These are phyloP conservation scores for Solanum pennellii DNA, from an alignment of 257 asterid species.

Conservation along the genomic window DNA sequence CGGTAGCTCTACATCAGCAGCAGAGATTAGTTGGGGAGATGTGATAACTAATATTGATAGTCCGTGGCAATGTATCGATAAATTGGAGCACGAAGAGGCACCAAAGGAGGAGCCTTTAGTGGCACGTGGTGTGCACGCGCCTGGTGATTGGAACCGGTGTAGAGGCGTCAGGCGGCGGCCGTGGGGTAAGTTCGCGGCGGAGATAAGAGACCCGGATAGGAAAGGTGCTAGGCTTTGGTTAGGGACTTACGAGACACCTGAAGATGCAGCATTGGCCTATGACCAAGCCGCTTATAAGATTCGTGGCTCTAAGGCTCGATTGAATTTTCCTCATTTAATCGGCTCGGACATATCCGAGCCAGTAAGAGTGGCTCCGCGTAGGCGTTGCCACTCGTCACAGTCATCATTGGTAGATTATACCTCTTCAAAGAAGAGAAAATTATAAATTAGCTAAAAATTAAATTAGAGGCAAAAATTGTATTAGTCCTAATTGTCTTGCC, in stretches of 20 bases:
- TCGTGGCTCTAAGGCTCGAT: conserved; percentile 31
- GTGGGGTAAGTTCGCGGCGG: conserved; percentile 53
- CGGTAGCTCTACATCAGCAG: neutral
- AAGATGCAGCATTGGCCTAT: conserved; percentile 51
- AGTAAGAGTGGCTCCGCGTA: conserved; percentile 7
- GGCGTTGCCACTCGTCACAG: neutral
- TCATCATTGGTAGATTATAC: neutral
- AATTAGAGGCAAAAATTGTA: neutral
- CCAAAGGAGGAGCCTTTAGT: neutral
- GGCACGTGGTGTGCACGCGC: neutral
- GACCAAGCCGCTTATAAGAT: conserved; percentile 29
- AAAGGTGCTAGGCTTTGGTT: conserved; percentile 41
- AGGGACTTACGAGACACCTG: conserved; percentile 43
- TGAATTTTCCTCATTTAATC: conserved; percentile 35
- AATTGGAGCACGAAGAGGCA: neutral
- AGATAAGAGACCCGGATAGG: conserved; percentile 29
- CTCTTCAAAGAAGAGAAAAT: neutral
- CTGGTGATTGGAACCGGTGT: conserved; percentile 27
- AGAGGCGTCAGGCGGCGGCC: conserved; percentile 43
- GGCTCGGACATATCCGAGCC: conserved; percentile 24
- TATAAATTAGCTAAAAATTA: neutral
- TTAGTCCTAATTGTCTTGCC: neutral
- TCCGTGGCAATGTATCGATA: neutral
- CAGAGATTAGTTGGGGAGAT: neutral
- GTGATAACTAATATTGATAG: neutral